Conservation (phyloP, 768 basidiomycete species). For the Russula olivacea region DNA sequence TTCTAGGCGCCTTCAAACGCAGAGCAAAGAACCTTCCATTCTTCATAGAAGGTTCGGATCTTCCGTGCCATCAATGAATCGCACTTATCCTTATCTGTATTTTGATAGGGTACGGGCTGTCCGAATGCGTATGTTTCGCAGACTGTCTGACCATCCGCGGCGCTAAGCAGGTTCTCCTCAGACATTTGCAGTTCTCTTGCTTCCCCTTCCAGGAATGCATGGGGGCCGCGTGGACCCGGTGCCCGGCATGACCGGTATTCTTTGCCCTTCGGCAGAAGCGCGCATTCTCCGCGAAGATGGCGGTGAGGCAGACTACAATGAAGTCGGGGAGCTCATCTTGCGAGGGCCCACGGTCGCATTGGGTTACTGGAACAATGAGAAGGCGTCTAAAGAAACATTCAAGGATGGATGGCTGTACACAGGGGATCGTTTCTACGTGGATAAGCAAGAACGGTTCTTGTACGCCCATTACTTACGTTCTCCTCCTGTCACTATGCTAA, state of each 20-base stretch:
- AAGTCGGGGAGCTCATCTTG: conserved; percentile 63
- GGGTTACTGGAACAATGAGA: conserved; percentile 70
- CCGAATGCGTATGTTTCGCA: conserved; percentile 16
- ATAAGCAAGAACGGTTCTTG: conserved; percentile 61
- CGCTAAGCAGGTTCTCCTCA: neutral
- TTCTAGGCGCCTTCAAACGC: conserved; percentile 6
- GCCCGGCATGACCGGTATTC: conserved; percentile 48
- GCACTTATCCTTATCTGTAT: neutral
- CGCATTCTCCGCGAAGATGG: conserved; percentile 58
- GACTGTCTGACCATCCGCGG: neutral
- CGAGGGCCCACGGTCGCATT: conserved; percentile 49
- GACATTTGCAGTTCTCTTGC: conserved; percentile 19
- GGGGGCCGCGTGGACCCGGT: conserved; percentile 25
- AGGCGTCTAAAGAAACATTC: conserved; percentile 63
- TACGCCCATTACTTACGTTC: conserved; percentile 31
- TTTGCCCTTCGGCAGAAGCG: conserved; percentile 59
- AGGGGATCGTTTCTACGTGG: conserved; percentile 62
- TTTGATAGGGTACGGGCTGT: conserved; percentile 17
- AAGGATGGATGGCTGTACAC: conserved; percentile 66
- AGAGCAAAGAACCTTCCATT: neutral
- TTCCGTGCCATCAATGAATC: neutral
- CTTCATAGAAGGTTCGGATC: conserved; percentile 5
- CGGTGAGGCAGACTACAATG: conserved; percentile 44
- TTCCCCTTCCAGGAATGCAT: conserved; percentile 13
- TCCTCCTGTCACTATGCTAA: neutral